Base-by-base conservation (phyloP, 169 alveolate genomes). In the Cystoisospora suis region DNA sequence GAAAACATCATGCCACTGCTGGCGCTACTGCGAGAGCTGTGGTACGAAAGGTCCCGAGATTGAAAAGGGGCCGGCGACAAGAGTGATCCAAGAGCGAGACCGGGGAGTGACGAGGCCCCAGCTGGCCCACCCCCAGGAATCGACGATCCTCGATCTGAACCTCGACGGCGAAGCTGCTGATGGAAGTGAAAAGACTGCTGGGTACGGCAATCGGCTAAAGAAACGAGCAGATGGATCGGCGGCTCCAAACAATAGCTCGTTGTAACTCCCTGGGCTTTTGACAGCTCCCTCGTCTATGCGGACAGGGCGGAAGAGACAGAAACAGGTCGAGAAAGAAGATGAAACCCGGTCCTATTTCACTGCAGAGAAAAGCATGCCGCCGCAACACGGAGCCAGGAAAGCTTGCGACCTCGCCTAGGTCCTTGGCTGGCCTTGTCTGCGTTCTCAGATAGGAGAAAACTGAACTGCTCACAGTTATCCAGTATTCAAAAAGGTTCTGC, bases 161-260 rank as follows among this genome's bases (percentile, higher is more conserved):
- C 65, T 12, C 65, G 87, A 9, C 58, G 6, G 56, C 44, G 77
- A 0, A 12, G 88, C 72, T 34, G 58, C 38, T 27, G 49, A 59
- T 77, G 87, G 46, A 6, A 4, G n/a, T 9, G 23, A 29, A 5
- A 15, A 29, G 17, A 23, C 56, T 49, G 88, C 88, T 81, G 88
- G 49, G 32, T 47, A 75, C 88, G 88, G 27, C 88, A 81, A 75
- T 81, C 88, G 77, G 27, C 42, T 23, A 81, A 36, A 6, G 70
- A 47, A 36, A 81, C 58, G 36, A 81, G 53, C 75, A 81, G 75
- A 34, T 81, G 65, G 58, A 81, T 72, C 0, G 88, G 88, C 88
- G 88, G 88, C 75, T 81, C 72, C 36, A 81, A 75, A 17, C 88
- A 75, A 36, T 29, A 81, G 20, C 58, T 9, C 9, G 85, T 75